phyloP scores from a whole-genome alignment of 371 early-diverging fungal genomes.

The Cokeromyces recurvatus region DNA sequence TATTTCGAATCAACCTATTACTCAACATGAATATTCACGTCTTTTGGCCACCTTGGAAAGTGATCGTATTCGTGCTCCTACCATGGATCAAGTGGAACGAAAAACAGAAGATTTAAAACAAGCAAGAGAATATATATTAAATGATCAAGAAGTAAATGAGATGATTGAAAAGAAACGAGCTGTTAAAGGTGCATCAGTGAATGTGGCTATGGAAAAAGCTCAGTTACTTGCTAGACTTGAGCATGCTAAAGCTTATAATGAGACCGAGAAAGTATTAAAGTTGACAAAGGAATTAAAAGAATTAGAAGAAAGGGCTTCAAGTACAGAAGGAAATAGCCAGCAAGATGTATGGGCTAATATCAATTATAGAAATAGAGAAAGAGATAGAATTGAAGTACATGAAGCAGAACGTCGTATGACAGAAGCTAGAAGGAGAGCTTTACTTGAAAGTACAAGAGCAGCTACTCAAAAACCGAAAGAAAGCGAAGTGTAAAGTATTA shows the following conservation, averaged over 20 bases:
- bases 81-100: conserved; percentile 47
- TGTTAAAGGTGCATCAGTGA: conserved; percentile 41
- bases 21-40: conserved; percentile 62
- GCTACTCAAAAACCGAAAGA: too few relatives aligned
- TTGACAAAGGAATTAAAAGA: conserved; percentile 27
- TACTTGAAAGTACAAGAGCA: conserved; percentile 19
- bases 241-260: conserved; percentile 31
- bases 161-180: conserved; percentile 58
- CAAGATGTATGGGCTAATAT: conserved; percentile 51
- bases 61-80: conserved; percentile 47
- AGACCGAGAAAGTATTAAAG: conserved; percentile 23
- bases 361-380: conserved; percentile 43
- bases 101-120: conserved; percentile 53
- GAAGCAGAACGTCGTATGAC: conserved; percentile 27
- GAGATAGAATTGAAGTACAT: conserved; percentile 32
- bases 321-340: conserved; percentile 15
- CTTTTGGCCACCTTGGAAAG: conserved; percentile 45
- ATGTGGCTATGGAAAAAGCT: conserved; percentile 54
- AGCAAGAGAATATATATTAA: conserved; percentile 63
- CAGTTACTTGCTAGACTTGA: conserved; percentile 34
- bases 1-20: conserved; percentile 64
- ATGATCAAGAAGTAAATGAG: conserved; percentile 56
- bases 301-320: conserved; percentile 26
- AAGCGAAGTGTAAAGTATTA: too few relatives aligned
- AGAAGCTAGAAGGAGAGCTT: conserved; percentile 27